Conservation (phyloP, 306 rosid species). For the Amphicarpaea edgeworthii region DNA sequence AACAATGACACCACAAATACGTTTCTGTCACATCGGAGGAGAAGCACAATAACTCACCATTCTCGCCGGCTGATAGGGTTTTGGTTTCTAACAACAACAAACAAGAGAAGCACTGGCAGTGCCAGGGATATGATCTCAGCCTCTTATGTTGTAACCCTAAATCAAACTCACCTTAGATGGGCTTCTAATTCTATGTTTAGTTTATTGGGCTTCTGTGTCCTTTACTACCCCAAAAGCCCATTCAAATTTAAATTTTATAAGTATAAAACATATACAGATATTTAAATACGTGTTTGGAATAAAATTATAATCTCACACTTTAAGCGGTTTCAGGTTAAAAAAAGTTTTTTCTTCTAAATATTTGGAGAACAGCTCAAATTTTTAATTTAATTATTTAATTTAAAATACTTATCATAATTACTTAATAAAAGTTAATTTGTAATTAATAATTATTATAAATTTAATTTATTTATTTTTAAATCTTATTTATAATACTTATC, state of each 20-base stretch:
- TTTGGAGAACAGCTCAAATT: no score
- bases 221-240: not conserved
- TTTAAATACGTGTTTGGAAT: no score
- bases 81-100: not conserved
- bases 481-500: no score
- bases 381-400: no score
- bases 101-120: not conserved
- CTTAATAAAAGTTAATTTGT: no score
- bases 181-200: not conserved
- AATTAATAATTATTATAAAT: no score
- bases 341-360: no score
- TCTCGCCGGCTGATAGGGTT: conserved; percentile 8
- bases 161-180: not conserved
- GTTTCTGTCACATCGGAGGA: not conserved
- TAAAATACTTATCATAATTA: no score
- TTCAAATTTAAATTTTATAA: not conserved
- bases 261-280: not conserved
- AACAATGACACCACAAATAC: no score
- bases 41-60: not conserved
- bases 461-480: no score
- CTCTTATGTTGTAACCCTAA: not conserved
- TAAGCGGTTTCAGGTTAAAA: no score
- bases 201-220: not conserved
- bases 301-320: no score
- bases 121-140: not conserved